A percentile compares a stretch with the other conserved stretches of the same genome.
Evolutionary conservation across 202 grass and related monocot genomes (phyloP).

Genomic region (Musa balbisiana): DNA sequence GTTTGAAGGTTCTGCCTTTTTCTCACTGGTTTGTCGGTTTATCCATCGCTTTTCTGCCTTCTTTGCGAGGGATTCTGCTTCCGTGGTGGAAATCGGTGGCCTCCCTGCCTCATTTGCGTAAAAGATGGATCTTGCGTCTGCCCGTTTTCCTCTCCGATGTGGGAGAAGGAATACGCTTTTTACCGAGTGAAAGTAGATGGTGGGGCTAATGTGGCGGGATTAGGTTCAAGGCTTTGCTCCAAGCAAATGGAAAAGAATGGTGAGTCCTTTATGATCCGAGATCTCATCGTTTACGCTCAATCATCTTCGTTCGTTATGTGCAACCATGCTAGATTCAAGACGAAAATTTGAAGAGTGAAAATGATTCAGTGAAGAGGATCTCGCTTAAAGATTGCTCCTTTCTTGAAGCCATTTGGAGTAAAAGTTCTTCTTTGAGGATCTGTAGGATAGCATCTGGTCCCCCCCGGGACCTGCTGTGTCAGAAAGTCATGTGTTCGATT

Average conservation of each 20-base stretch:
- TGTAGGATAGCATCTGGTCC: not conserved
- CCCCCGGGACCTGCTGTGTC: not conserved
- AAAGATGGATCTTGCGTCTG: no score
- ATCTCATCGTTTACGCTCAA: not conserved
- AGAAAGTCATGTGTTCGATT: conserved; percentile 6
- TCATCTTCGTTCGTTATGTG: not conserved
- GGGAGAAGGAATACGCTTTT: not conserved
- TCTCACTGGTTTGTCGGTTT: no score
- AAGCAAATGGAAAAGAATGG: not conserved
- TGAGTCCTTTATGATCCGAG: not conserved
- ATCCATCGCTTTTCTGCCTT: no score
- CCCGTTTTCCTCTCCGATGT: not conserved
- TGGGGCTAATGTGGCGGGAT: not conserved
- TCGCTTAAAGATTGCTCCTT: not conserved
- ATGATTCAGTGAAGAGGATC: not conserved
- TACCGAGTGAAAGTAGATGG: not conserved
- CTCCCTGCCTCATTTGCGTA: no score
- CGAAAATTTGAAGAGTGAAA: not conserved
- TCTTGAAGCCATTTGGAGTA: not conserved
- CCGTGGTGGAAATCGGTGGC: no score
- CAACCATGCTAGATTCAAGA: not conserved
- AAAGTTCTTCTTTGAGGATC: not conserved
- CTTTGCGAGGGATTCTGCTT: no score
- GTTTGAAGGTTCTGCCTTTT: no score
- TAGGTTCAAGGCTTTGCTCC: not conserved